Evolutionary conservation across 208 protist species (phyloP).

Genomic region (Sergeia podlipaevii): DNA sequence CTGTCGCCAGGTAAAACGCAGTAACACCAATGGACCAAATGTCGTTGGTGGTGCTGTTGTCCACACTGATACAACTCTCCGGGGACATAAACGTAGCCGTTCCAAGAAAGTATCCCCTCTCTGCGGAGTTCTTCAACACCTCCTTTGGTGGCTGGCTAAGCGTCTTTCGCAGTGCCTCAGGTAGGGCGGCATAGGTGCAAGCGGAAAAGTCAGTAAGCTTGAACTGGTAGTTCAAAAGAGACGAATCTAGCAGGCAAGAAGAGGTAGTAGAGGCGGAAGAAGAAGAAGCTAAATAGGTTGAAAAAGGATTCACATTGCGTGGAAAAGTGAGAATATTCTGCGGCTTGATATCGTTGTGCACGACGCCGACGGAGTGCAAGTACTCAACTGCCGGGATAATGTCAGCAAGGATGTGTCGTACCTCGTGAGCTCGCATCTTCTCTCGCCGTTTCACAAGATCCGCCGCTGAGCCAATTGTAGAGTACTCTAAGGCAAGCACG

Average conservation of each 20-base stretch:
- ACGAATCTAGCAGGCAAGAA: no score
- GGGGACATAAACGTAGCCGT: slow-evolving; percentile 79
- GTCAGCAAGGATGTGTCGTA: slow-evolving; percentile 34
- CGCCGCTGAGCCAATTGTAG: no score
- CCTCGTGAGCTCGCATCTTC: slow-evolving; percentile 14
- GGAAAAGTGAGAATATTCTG: slow-evolving; percentile 76
- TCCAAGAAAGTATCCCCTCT: slow-evolving; percentile 15
- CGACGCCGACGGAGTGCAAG: slow-evolving; percentile 39
- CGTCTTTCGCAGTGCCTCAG: background rate
- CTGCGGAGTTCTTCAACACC: background rate
- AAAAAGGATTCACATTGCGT: background rate
- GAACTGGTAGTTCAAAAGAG: slow-evolving; percentile 11
- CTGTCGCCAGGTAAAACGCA: slow-evolving; percentile 64
- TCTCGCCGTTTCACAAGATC: no score
- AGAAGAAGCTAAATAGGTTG: no score
- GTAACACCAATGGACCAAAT: slow-evolving; percentile 82
- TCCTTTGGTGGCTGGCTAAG: background rate
- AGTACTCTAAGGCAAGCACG: no score
- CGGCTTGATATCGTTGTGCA: slow-evolving; percentile 86
- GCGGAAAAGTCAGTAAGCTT: slow-evolving; percentile 61
- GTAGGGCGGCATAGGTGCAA: background rate
- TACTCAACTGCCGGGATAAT: slow-evolving; percentile 38
- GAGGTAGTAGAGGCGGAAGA: no score
- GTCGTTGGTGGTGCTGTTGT: slow-evolving; percentile 52
- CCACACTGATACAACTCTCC: slow-evolving; percentile 61